phyloP scores from a whole-genome alignment of 1,284 basidiomycete genomes.

The Lentinula novae-zelandiae region DNA sequence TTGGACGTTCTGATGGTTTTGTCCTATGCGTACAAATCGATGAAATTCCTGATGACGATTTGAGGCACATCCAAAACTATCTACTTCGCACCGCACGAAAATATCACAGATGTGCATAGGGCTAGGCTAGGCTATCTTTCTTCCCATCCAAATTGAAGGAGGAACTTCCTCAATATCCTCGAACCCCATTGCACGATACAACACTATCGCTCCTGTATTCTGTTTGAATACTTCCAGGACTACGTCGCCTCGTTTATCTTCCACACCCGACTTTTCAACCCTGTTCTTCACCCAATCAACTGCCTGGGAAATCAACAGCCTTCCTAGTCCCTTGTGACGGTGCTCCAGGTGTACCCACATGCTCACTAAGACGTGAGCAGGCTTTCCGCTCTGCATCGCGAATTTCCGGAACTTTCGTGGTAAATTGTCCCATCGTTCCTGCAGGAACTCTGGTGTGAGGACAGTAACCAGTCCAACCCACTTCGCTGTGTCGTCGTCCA shows the following conservation, averaged over 20 bases:
- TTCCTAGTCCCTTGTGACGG: slow-evolving; percentile 29
- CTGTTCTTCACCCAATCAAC: slow-evolving; percentile 1
- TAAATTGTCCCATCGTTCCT: slow-evolving; percentile 10
- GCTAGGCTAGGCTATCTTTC: neutral
- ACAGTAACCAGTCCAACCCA: slow-evolving; percentile 31
- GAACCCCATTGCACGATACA: slow-evolving; percentile 5
- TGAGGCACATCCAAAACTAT: too few relatives aligned
- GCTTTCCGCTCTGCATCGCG: slow-evolving; percentile 13
- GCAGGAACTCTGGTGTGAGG: slow-evolving; percentile 23
- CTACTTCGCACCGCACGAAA: too few relatives aligned
- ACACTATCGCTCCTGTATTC: neutral
- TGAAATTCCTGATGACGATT: too few relatives aligned
- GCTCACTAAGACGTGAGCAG: slow-evolving; percentile 26
- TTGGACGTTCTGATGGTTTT: too few relatives aligned
- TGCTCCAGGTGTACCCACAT: slow-evolving; percentile 35
- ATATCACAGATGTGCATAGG: too few relatives aligned
- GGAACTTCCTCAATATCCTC: neutral
- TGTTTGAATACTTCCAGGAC: slow-evolving; percentile 1
- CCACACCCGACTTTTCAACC: neutral
- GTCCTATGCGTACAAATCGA: too few relatives aligned
- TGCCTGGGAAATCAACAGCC: slow-evolving; percentile 17
- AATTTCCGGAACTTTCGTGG: slow-evolving; percentile 16
- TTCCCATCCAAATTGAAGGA: neutral
- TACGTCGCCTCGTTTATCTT: neutral
- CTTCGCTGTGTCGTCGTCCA: slow-evolving; percentile 10